Conservation (phyloP, 805 yeast species). For the Metschnikowia chrysomelidarum region DNA sequence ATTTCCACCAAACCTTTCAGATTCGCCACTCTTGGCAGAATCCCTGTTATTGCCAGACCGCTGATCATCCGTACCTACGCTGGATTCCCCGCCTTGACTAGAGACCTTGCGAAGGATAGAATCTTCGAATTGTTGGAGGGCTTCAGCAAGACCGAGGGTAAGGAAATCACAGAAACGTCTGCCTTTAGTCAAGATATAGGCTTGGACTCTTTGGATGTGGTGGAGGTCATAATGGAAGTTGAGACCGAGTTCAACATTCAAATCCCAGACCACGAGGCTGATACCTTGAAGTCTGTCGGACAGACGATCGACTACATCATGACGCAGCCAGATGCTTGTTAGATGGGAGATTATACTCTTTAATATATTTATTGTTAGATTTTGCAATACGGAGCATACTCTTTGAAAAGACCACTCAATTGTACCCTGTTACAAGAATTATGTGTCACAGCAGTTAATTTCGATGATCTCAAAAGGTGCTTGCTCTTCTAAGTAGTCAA, state of each 20-base stretch:
- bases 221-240: conserved; percentile 46
- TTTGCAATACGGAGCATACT: too few species aligned
- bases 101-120: conserved; percentile 61
- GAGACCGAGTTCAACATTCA: conserved; percentile 49
- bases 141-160: conserved; percentile 52
- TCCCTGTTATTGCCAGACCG: conserved; percentile 16
- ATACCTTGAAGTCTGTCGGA: conserved; percentile 44
- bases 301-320: conserved; percentile 44
- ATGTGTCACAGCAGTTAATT: too few species aligned
- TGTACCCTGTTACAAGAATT: too few species aligned
- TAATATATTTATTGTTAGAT: too few species aligned
- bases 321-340: conserved; percentile 43
- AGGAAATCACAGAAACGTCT: conserved; percentile 37
- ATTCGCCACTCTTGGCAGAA: conserved; percentile 15
- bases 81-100: conserved; percentile 57
- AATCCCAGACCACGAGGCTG: conserved; percentile 48
- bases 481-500: too few species aligned
- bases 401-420: too few species aligned
- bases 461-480: too few species aligned
- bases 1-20: conserved; percentile 25
- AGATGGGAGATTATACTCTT: too few species aligned
- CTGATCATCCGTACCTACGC: conserved; percentile 43
- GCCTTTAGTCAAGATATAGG: conserved; percentile 42
- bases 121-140: conserved; percentile 63
- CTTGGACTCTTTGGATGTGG: conserved; percentile 47